Base-by-base conservation (phyloP, 1,139 yeast species). In the Suhomyces bribrorum region DNA sequence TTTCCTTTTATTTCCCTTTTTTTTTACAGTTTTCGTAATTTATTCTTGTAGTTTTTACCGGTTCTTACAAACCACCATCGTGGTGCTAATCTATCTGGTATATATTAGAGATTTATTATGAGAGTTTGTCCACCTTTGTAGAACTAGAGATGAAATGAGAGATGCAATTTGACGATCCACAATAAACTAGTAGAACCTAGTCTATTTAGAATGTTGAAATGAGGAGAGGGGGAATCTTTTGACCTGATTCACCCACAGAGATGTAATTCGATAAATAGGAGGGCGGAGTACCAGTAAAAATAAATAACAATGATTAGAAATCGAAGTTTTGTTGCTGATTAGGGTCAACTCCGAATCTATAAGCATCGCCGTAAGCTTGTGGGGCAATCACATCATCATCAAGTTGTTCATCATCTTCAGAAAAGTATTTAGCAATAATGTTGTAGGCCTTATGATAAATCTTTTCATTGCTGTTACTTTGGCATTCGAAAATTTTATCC, bases 401-500 rank as follows among this genome's bases (percentile, higher is more conserved):
- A 44, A 83, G 85, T 40, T 72, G 80, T 38, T 72, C 84, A 39
- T 81, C 95, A 40, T 87, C 97, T 46, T 84, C 95, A 41, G 85
- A 76, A 65, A 92, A 92, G 69, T 88, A 92, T 54, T 83, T 87
- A 58, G 88, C 96, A 66, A 94, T 89, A 56, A 92, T 87, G 49
- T 74, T 73, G 69, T 78, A 94, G 31, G 98, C 95, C 71, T 90
- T 90, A 59, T 86, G 82, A 66, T 94, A 92, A 57, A 92, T 86
- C 60, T 84, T 86, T 61, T 90, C 95, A 64, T 92, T 92, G 58
- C 82, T 86, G 66, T 88, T 89, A 61, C 78, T 81, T 74, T 92
- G 98, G 62, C 96, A 87, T 47, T 87, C 90, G 64, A 86, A 86
- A 54, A 92, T 92, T 73, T 87, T 90, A 65, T 92, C 97, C 83